Evolutionary conservation across 352 stramenopile genomes (phyloP).

Genomic region (Phytopythium mirpurense): DNA sequence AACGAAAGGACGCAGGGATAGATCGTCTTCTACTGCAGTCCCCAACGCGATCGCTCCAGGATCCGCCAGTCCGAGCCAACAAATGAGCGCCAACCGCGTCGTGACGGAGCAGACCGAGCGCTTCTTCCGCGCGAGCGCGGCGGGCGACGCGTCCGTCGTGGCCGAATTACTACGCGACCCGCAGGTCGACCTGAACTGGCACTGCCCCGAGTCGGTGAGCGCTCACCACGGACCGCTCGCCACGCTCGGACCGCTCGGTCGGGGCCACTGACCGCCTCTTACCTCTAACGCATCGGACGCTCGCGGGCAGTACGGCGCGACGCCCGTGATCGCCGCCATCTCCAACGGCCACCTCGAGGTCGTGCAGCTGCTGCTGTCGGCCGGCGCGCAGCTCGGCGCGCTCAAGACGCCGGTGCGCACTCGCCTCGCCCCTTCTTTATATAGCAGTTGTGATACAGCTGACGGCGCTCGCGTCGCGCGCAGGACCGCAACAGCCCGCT

Average conservation of each 20-base stretch:
- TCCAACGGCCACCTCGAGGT: constrained; percentile 49
- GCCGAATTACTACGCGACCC: constrained; percentile 35
- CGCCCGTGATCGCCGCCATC: constrained; percentile 64
- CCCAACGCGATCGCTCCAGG: no score
- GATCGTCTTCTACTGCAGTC: no score
- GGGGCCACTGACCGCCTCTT: no score
- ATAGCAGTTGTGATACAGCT: no score
- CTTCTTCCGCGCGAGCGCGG: constrained; percentile 55
- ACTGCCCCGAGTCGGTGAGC: constrained; percentile 52
- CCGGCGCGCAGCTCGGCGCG: constrained; percentile 48
- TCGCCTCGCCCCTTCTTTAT: no score
- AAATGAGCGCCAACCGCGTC: constrained; percentile 66
- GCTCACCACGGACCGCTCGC: no score
- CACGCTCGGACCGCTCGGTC: no score
- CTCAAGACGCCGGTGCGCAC: constrained; percentile 60
- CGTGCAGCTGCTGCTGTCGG: constrained; percentile 49
- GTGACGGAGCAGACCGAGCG: constrained; percentile 51
- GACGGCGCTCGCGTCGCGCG: no score
- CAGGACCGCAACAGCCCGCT: constrained; percentile 75
- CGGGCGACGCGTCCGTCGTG: constrained; percentile 41
- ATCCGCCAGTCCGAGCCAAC: background rate
- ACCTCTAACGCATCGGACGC: no score
- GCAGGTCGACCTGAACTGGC: constrained; percentile 65
- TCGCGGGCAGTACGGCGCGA: constrained; percentile 54
- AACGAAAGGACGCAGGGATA: no score